These are phyloP conservation scores for Plectosphaerella cucumerina DNA, from an alignment of 2,329 filamentous ascomycete species.

Conservation along the genomic window DNA sequence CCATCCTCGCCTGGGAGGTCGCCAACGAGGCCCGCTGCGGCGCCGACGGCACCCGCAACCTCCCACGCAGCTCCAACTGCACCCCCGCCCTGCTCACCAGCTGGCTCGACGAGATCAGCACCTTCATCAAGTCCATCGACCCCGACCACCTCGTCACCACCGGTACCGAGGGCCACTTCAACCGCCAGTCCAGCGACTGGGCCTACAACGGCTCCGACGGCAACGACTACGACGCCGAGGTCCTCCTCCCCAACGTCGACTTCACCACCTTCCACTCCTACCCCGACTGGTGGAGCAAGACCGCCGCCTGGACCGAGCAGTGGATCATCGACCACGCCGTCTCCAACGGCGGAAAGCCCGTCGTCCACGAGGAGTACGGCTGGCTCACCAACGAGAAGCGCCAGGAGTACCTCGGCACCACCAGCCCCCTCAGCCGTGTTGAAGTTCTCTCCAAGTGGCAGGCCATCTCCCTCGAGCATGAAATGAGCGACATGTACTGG, in stretches of 20 bases:
- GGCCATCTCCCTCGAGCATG: slow-evolving; percentile 38
- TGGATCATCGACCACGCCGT: slow-evolving; percentile 52
- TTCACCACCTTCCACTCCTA: slow-evolving; percentile 54
- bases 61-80: slow-evolving; percentile 35
- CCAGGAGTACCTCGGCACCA: slow-evolving; percentile 37
- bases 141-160: slow-evolving; percentile 48
- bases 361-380: slow-evolving; percentile 52
- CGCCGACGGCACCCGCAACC: slow-evolving; percentile 39
- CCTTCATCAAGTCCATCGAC: slow-evolving; percentile 49
- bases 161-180: slow-evolving; percentile 57
- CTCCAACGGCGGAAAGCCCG: slow-evolving; percentile 42
- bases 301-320: slow-evolving; percentile 44
- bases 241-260: slow-evolving; percentile 43
- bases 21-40: slow-evolving; percentile 57
- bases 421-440: slow-evolving; percentile 35
- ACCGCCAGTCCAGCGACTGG: slow-evolving; percentile 35
- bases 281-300: slow-evolving; percentile 52
- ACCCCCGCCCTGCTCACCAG: slow-evolving; percentile 34
- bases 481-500: slow-evolving; percentile 52
- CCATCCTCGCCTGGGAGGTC: slow-evolving; percentile 65
- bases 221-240: slow-evolving; percentile 48
- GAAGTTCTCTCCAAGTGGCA: slow-evolving; percentile 47
- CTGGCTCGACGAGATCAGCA: slow-evolving; percentile 52
- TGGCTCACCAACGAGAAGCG: slow-evolving; percentile 47
- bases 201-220: slow-evolving; percentile 44